phyloP scores from a whole-genome alignment of 2,329 filamentous ascomycete species.

The Fusarium sp. region DNA sequence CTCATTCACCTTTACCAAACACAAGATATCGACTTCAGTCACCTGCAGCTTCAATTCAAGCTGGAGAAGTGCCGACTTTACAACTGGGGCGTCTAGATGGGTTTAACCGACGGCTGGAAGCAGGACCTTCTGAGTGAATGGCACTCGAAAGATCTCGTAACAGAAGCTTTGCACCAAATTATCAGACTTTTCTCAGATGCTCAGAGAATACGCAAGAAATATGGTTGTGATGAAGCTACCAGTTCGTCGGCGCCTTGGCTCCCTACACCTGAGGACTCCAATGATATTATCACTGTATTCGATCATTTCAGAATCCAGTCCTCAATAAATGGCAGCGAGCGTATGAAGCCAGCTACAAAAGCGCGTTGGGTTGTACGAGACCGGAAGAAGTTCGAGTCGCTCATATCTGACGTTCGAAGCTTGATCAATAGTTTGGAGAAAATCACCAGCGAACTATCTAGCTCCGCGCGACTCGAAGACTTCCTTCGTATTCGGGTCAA shows the following conservation, averaged over 20 bases:
- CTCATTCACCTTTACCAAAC: neutral
- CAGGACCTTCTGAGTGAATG: neutral
- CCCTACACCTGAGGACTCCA: accelerated
- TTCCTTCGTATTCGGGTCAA: accelerated
- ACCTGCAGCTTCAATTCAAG: accelerated
- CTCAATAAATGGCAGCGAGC: neutral
- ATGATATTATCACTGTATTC: neutral
- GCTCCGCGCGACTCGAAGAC: accelerated
- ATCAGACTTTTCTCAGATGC: neutral
- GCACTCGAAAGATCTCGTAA: neutral
- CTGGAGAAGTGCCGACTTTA: neutral
- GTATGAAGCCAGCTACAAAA: neutral
- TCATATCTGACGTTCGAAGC: accelerated
- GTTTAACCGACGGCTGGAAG: neutral
- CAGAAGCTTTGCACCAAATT: neutral
- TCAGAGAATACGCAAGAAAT: neutral
- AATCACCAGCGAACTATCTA: neutral
- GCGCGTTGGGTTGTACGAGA: neutral
- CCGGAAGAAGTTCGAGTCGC: neutral
- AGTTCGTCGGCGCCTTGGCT: accelerated
- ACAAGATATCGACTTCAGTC: neutral
- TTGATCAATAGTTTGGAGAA: neutral
- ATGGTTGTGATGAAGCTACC: neutral
- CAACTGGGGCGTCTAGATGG: neutral
- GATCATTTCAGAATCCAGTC: neutral